Conservation (phyloP, 805 yeast genomes). For the Suhomyces vadensis region DNA sequence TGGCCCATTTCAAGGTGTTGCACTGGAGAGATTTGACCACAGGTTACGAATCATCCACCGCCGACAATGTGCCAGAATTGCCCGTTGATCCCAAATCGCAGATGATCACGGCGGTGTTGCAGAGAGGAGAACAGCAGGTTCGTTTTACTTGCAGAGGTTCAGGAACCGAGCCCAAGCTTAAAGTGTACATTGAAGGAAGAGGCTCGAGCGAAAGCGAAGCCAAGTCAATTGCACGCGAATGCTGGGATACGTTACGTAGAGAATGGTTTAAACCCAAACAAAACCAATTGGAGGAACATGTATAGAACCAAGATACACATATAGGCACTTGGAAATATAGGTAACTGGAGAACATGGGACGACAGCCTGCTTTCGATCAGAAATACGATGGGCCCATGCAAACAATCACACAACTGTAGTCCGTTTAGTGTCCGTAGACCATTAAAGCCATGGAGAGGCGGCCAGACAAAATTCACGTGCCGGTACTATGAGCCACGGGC, state of each 20-base stretch:
- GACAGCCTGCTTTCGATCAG: too few species aligned
- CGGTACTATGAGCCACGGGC: too few species aligned
- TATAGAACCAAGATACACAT: too few species aligned
- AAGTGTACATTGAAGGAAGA: slow-evolving; percentile 83
- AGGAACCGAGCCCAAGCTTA: slow-evolving; percentile 95
- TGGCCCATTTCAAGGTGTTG: slow-evolving; percentile 60
- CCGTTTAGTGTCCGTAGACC: too few species aligned
- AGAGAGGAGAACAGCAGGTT: slow-evolving; percentile 33
- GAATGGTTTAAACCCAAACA: slow-evolving; percentile 72
- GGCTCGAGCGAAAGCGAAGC: slow-evolving; percentile 47
- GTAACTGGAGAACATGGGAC: too few species aligned
- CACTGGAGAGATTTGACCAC: slow-evolving; percentile 82
- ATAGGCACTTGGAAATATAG: too few species aligned
- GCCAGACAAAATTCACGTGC: too few species aligned
- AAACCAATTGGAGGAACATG: slow-evolving; percentile 39
- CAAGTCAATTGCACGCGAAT: slow-evolving; percentile 49
- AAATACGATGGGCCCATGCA: too few species aligned
- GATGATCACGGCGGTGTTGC: slow-evolving; percentile 75
- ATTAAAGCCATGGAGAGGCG: too few species aligned
- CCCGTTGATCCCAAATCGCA: slow-evolving; percentile 76
- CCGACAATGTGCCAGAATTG: slow-evolving; percentile 56
- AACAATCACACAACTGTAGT: too few species aligned
- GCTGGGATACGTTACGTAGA: slow-evolving; percentile 61
- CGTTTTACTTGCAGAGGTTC: slow-evolving; percentile 89
- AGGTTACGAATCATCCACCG: slow-evolving; percentile 75